phyloP scores from a whole-genome alignment of 1,284 basidiomycete genomes.

The Cryptococcus sp. region DNA sequence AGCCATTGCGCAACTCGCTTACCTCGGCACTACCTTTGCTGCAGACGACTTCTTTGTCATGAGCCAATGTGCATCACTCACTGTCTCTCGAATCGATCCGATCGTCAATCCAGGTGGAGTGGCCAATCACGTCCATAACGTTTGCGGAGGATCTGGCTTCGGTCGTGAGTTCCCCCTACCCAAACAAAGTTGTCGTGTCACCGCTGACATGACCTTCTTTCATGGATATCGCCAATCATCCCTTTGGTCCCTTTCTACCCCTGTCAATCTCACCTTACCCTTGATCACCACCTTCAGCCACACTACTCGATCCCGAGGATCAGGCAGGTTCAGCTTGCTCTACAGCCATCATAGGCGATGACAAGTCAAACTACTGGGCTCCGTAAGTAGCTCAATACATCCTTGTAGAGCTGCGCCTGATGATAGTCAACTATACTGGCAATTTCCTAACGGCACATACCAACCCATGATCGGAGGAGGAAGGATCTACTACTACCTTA shows the following conservation, averaged over 20 bases:
- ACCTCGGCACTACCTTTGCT: slow-evolving; percentile 1
- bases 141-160: slow-evolving; percentile 38
- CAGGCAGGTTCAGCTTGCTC: slow-evolving; percentile 31
- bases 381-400: slow-evolving; percentile 18
- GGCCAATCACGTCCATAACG: slow-evolving; percentile 45
- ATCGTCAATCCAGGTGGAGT: slow-evolving; percentile 44
- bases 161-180: slow-evolving; percentile 18
- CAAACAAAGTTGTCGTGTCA: not conserved
- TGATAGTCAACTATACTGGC: slow-evolving; percentile 25
- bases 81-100: slow-evolving; percentile 45
- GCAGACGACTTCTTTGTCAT: slow-evolving; percentile 31
- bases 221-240: no score
- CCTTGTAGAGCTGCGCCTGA: not conserved
- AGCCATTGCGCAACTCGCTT: not conserved
- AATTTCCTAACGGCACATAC: slow-evolving; percentile 23
- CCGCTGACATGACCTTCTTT: not conserved
- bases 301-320: slow-evolving; percentile 10
- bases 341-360: slow-evolving; percentile 26
- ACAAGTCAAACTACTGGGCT: slow-evolving; percentile 45
- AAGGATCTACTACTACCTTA: slow-evolving; percentile 44
- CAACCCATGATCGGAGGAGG: slow-evolving; percentile 24
- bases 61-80: slow-evolving; percentile 26
- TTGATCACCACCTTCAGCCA: not conserved
- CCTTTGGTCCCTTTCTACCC: not conserved
- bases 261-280: not conserved